Evolutionary conservation across 305 asterid species (phyloP).

Genomic region (Salvia sclarea): DNA sequence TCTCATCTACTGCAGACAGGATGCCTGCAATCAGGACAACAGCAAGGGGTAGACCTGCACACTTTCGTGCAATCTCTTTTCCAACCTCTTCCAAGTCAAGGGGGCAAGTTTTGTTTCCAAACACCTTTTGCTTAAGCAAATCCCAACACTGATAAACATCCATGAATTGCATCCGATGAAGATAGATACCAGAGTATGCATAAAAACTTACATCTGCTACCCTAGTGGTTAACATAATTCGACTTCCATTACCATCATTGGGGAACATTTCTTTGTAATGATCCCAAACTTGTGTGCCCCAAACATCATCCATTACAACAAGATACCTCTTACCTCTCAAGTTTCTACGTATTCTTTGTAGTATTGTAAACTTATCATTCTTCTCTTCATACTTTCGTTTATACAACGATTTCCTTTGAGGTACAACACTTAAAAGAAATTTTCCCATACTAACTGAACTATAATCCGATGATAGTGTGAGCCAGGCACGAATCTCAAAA

Average conservation of each 20-base stretch:
- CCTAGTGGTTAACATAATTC: slow-evolving; percentile 17
- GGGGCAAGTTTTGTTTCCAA: not conserved
- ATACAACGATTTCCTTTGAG: not conserved
- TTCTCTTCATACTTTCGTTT: not conserved
- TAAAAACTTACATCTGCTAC: not conserved
- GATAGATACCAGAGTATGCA: not conserved
- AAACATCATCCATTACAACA: slow-evolving; percentile 15
- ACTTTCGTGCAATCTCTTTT: not conserved
- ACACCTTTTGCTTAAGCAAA: slow-evolving; percentile 18
- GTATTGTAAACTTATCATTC: not conserved
- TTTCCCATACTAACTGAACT: not conserved
- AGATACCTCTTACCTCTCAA: slow-evolving; percentile 10
- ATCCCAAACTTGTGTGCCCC: slow-evolving; percentile 5
- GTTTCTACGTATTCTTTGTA: not conserved
- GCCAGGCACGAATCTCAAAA: not conserved
- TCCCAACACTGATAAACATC: slow-evolving; percentile 2
- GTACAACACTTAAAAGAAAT: not conserved
- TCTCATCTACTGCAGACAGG: not conserved
- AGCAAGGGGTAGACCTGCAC: not conserved
- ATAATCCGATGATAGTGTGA: not conserved
- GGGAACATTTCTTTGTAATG: slow-evolving; percentile 1
- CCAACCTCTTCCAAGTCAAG: not conserved
- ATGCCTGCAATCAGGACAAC: not conserved
- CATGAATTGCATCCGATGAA: not conserved
- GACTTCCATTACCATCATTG: slow-evolving; percentile 16